phyloP scores from a whole-genome alignment of 2,329 filamentous ascomycete genomes.

The Aspergillus sp. region DNA sequence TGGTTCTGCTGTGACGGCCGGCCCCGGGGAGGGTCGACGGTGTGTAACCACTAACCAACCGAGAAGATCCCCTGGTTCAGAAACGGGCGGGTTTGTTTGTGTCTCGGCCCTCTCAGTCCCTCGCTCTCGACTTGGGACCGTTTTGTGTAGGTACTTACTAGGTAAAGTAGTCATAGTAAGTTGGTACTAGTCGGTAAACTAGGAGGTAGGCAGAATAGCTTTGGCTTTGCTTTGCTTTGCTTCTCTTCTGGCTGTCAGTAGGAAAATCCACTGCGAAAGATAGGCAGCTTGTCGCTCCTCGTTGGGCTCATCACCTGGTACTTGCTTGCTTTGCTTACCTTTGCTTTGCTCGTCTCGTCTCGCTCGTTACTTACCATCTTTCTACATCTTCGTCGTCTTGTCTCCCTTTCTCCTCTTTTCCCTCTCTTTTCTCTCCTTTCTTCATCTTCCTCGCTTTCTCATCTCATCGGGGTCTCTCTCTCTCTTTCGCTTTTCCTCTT shows the following conservation, averaged over 20 bases:
- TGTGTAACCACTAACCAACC: constrained; percentile 18
- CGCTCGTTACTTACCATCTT: background rate
- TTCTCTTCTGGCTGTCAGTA: background rate
- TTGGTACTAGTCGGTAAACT: no score
- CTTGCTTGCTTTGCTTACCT: no score
- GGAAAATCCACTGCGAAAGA: no score
- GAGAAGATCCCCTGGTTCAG: constrained; percentile 17
- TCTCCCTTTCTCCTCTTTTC: background rate
- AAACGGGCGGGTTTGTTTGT: constrained; percentile 23
- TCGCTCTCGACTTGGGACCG: constrained; percentile 21
- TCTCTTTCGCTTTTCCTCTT: constrained; percentile 16
- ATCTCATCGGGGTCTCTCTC: background rate
- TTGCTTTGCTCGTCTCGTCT: background rate
- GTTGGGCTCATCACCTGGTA: no score
- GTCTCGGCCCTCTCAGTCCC: constrained; percentile 23
- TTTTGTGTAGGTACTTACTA: constrained; percentile 10
- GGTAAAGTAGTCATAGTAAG: no score
- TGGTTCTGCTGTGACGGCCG: constrained; percentile 20
- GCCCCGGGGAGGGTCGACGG: constrained; percentile 15
- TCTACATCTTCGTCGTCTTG: constrained; percentile 1
- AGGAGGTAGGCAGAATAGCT: no score
- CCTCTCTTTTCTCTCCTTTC: constrained; percentile 15
- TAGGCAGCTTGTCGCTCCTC: no score
- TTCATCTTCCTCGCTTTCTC: constrained; percentile 15
- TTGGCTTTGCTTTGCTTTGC: background rate